Evolutionary conservation across 1,284 basidiomycete genomes (phyloP).

Genomic region (Ceratobasidium papillatum): DNA sequence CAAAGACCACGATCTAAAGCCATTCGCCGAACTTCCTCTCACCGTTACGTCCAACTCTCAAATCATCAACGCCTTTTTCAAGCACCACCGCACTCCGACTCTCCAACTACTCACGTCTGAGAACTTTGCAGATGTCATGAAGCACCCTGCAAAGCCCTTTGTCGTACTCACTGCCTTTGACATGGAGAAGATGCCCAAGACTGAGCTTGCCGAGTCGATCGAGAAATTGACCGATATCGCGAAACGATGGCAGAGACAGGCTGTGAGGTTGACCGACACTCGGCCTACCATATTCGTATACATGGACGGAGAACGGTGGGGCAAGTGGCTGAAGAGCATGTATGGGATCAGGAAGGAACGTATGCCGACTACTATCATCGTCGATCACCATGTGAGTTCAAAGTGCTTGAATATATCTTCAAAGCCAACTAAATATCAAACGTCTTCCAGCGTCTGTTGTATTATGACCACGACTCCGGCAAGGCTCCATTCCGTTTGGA

Average conservation of each 20-base stretch:
- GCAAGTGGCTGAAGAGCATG: conserved; percentile 86
- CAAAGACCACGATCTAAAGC: conserved; percentile 50
- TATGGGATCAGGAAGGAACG: conserved; percentile 68
- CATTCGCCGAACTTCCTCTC: conserved; percentile 48
- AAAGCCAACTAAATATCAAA: conserved; percentile 47
- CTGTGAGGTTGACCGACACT: conserved; percentile 25
- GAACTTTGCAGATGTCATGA: conserved; percentile 84
- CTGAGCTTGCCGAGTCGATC: conserved; percentile 57
- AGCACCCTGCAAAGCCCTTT: conserved; percentile 69
- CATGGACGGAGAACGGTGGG: conserved; percentile 85
- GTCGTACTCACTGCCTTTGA: conserved; percentile 71
- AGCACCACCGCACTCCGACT: conserved; percentile 73
- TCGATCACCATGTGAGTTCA: conserved; percentile 76
- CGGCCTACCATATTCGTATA: conserved; percentile 76
- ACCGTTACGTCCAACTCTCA: conserved; percentile 41
- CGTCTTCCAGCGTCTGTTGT: conserved; percentile 65
- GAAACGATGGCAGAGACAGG: conserved; percentile 42
- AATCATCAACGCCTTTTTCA: conserved; percentile 61
- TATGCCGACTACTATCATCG: conserved; percentile 71
- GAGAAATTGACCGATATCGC: conserved; percentile 64
- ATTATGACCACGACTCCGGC: conserved; percentile 66
- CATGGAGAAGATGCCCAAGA: conserved; percentile 48
- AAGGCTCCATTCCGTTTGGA: conserved; percentile 66
- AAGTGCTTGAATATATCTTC: neutral
- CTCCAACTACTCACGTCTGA: conserved; percentile 74